A percentile compares a stretch with the other conserved stretches of the same genome.
phyloP scores from a whole-genome alignment of 345 rosid genomes.

The Arabidopsis suecica region DNA sequence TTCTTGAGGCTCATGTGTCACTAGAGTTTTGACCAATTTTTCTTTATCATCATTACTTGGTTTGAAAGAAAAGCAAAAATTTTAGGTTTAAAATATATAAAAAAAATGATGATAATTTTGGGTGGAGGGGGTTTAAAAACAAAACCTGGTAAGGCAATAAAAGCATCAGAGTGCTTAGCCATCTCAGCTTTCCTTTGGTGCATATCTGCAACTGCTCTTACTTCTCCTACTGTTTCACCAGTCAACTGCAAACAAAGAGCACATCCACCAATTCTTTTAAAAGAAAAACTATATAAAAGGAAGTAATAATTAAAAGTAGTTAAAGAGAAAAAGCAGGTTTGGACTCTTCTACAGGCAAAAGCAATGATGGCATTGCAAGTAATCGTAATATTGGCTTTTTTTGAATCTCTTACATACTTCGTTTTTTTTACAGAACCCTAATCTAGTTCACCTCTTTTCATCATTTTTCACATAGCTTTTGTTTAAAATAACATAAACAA shows the following conservation, averaged over 20 bases:
- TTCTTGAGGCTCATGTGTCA: slow-evolving; percentile 16
- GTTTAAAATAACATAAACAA: not conserved
- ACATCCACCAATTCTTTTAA: slow-evolving; percentile 19
- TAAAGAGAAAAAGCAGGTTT: slow-evolving; percentile 45
- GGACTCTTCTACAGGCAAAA: slow-evolving; percentile 52
- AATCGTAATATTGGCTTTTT: slow-evolving; percentile 29
- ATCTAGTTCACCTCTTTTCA: slow-evolving; percentile 25
- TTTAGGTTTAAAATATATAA: not conserved
- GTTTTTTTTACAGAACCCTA: slow-evolving; percentile 38
- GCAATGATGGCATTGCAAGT: slow-evolving; percentile 49
- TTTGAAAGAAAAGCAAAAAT: slow-evolving; percentile 37
- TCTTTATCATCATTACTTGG: slow-evolving; percentile 38
- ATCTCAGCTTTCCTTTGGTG: slow-evolving; percentile 99
- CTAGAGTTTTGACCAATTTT: slow-evolving; percentile 37
- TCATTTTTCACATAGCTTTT: slow-evolving; percentile 30
- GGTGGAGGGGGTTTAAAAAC: slow-evolving; percentile 48
- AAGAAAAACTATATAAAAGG: slow-evolving; percentile 15
- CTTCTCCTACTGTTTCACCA: slow-evolving; percentile 99
- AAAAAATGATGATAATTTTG: slow-evolving; percentile 34
- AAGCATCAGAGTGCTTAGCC: slow-evolving; percentile 99
- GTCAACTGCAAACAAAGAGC: slow-evolving; percentile 69
- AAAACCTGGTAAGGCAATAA: slow-evolving; percentile 99
- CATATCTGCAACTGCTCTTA: slow-evolving; percentile 99
- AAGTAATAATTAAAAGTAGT: slow-evolving; percentile 45
- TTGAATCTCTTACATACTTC: slow-evolving; percentile 19